phyloP scores from a whole-genome alignment of 1,139 yeast genomes.

The Yamadazyma dendronema region DNA sequence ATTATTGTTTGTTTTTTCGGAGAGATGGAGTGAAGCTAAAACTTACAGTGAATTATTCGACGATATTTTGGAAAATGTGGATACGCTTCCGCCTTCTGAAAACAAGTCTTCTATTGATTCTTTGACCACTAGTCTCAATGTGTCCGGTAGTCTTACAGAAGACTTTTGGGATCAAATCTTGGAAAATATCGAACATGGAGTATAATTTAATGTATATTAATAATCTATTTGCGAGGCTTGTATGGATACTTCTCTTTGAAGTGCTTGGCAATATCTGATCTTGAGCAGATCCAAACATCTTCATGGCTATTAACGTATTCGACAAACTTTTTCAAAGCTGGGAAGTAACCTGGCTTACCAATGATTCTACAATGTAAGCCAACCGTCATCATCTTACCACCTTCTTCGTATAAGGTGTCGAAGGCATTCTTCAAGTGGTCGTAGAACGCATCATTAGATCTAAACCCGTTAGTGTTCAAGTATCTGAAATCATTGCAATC shows the following conservation, averaged over 20 bases:
- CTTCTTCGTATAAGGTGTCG: conserved; percentile 35
- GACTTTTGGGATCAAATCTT: conserved; percentile 17
- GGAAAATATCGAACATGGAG: conserved; percentile 6
- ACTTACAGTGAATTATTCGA: conserved; percentile 16
- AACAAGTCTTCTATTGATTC: not conserved
- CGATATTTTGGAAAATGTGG: conserved; percentile 10
- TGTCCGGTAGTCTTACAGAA: conserved; percentile 3
- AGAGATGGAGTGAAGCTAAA: conserved; percentile 17
- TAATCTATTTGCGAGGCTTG: conserved; percentile 3
- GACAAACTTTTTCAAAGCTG: conserved; percentile 31
- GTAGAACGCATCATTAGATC: conserved; percentile 16
- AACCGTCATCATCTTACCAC: conserved; percentile 35
- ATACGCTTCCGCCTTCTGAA: not conserved
- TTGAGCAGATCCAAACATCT: conserved; percentile 36
- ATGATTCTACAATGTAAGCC: conserved; percentile 35
- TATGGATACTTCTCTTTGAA: conserved; percentile 22
- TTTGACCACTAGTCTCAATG: not conserved
- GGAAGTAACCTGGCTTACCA: conserved; percentile 35
- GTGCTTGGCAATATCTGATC: conserved; percentile 32
- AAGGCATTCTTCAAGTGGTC: conserved; percentile 27
- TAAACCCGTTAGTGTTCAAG: conserved; percentile 16
- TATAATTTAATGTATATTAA: not conserved
- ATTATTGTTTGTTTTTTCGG: conserved; percentile 15
- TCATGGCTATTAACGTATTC: conserved; percentile 27
- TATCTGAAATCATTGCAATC: conserved; percentile 18